phyloP scores from a whole-genome alignment of 23 red algal species.

The Agarophyton chilense region DNA sequence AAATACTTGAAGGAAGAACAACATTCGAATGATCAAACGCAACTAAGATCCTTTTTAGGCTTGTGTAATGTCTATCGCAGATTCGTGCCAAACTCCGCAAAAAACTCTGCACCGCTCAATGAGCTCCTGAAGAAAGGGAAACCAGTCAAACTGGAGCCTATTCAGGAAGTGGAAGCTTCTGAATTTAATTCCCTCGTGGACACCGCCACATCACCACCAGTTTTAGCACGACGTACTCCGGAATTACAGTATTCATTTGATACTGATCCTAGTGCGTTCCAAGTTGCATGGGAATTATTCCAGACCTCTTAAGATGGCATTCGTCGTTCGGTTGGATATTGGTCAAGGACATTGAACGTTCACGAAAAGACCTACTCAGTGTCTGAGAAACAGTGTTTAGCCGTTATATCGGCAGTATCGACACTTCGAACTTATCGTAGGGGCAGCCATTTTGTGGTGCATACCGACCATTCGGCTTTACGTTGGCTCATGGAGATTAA shows the following conservation, averaged over 20 bases:
- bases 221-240: background rate
- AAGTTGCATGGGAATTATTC: constrained; percentile 13
- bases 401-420: background rate
- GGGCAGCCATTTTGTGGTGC: background rate
- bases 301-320: constrained; percentile 1
- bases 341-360: background rate
- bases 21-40: background rate
- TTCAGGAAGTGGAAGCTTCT: background rate
- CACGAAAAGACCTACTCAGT: constrained; percentile 29
- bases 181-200: background rate
- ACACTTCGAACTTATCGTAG: constrained; percentile 6
- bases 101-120: background rate
- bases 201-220: background rate
- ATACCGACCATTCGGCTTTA: background rate
- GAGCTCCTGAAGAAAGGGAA: constrained; percentile 8
- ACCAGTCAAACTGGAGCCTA: too few relatives aligned
- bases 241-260: constrained; percentile 8
- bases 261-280: constrained; percentile 3
- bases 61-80: background rate
- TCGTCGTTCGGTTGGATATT: constrained; percentile 13
- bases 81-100: background rate
- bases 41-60: constrained; percentile 12
- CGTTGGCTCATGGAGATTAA: background rate
- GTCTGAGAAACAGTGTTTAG: constrained; percentile 28
- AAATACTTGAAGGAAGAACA: background rate